Percentiles rank a stretch among this genome's conserved stretches.
These are phyloP conservation scores for Antrodiella citrinella DNA, from an alignment of 768 basidiomycete species.

Conservation along the genomic window DNA sequence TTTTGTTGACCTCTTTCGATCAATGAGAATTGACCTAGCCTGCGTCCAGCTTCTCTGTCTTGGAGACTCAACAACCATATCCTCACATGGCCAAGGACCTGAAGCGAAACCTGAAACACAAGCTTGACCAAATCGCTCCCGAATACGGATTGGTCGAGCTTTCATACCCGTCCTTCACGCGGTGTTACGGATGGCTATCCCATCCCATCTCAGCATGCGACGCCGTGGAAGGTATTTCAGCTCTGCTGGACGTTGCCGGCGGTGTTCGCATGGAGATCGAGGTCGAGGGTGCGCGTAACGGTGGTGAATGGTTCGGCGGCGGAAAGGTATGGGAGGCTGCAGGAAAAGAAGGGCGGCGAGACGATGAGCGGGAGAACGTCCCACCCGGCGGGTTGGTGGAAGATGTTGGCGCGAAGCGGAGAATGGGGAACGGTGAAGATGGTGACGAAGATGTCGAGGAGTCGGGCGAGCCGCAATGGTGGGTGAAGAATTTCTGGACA, in stretches of 20 bases:
- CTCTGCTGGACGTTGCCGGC: constrained; percentile 83
- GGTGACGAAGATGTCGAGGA: constrained; percentile 22
- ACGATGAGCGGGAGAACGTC: constrained; percentile 35
- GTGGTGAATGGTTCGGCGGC: constrained; percentile 95
- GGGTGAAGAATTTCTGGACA: constrained; percentile 91
- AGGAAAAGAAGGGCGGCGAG: constrained; percentile 28
- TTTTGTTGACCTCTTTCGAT: constrained; percentile 6
- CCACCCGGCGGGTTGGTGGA: constrained; percentile 24
- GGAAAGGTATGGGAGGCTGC: constrained; percentile 67
- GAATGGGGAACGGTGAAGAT: constrained; percentile 9
- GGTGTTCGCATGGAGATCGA: constrained; percentile 91
- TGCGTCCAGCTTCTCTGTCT: constrained; percentile 72
- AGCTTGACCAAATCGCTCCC: constrained; percentile 84
- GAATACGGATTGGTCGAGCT: constrained; percentile 94
- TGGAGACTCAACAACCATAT: constrained; percentile 90
- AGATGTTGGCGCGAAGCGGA: constrained; percentile 16
- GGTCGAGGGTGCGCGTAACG: constrained; percentile 77
- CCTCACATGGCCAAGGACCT: constrained; percentile 96
- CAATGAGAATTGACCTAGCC: neutral
- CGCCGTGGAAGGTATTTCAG: constrained; percentile 81
- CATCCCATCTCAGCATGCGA: constrained; percentile 89
- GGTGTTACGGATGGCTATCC: constrained; percentile 84
- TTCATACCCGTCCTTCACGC: constrained; percentile 87
- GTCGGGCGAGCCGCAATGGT: constrained; percentile 59
- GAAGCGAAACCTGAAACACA: constrained; percentile 69